These are phyloP conservation scores for Myriosclerotinia scirpicola DNA, from an alignment of 2,329 filamentous ascomycete genomes.

Conservation along the genomic window DNA sequence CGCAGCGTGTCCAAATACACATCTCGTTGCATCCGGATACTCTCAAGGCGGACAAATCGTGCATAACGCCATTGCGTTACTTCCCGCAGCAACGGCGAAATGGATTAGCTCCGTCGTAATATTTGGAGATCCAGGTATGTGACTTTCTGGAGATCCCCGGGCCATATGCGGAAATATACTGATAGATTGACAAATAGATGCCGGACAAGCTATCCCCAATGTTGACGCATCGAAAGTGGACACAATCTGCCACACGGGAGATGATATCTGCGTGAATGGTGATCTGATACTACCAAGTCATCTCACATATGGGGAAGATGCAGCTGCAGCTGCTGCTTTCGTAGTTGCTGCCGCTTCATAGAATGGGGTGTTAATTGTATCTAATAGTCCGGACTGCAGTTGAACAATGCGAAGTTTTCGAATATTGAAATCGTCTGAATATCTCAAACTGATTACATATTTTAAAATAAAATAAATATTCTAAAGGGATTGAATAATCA, in stretches of 20 bases:
- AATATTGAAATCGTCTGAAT: too few species aligned
- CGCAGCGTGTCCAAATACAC: conserved; percentile 42
- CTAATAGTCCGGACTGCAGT: too few species aligned
- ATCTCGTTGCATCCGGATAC: conserved; percentile 45
- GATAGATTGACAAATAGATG: conserved; percentile 24
- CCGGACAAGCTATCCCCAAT: conserved; percentile 31
- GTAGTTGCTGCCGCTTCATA: conserved; percentile 25
- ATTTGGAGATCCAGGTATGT: conserved; percentile 46
- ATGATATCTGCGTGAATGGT: conserved; percentile 52
- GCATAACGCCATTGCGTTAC: conserved; percentile 43
- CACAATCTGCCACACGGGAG: conserved; percentile 51
- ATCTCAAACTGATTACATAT: too few species aligned
- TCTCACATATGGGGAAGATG: conserved; percentile 44
- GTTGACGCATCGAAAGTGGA: conserved; percentile 38
- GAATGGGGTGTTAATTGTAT: too few species aligned
- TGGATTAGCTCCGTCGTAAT: conserved; percentile 45
- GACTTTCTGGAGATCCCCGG: not conserved
- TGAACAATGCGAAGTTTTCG: too few species aligned
- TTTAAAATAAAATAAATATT: too few species aligned
- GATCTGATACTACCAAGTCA: conserved; percentile 45
- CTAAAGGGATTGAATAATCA: not conserved
- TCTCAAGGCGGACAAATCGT: conserved; percentile 49
- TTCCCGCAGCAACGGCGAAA: conserved; percentile 36
- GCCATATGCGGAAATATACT: not conserved
- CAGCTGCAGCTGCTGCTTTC: conserved; percentile 44